phyloP scores from a whole-genome alignment of 345 rosid genomes.

The Acer negundo region DNA sequence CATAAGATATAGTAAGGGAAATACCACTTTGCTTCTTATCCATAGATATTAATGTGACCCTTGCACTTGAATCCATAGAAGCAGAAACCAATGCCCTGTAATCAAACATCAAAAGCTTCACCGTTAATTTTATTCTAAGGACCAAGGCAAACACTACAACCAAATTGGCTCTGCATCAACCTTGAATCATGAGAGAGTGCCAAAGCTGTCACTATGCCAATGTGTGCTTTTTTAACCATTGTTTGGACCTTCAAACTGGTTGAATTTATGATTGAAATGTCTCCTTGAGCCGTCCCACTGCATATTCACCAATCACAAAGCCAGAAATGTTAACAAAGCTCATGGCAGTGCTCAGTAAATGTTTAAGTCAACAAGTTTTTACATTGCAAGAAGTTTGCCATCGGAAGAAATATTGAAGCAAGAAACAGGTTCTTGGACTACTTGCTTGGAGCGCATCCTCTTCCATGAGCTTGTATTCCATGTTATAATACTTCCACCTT shows the following conservation, averaged over 20 bases:
- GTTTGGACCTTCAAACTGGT: slow-evolving; percentile 42
- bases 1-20: too few relatives aligned
- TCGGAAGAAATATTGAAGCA: slow-evolving; percentile 82
- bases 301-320: slow-evolving; percentile 26
- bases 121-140: not conserved
- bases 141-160: too few relatives aligned
- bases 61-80: slow-evolving; percentile 91
- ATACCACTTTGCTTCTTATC: slow-evolving; percentile 46
- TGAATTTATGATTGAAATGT: slow-evolving; percentile 59
- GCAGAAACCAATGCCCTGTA: slow-evolving; percentile 79
- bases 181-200: slow-evolving; percentile 89
- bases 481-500: slow-evolving; percentile 67
- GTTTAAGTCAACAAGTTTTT: slow-evolving; percentile 18
- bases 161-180: slow-evolving; percentile 31
- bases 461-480: slow-evolving; percentile 74
- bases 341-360: slow-evolving; percentile 5
- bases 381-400: slow-evolving; percentile 85
- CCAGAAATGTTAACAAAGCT: not conserved
- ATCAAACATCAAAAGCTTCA: slow-evolving; percentile 21
- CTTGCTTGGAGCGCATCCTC: slow-evolving; percentile 56
- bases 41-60: slow-evolving; percentile 56
- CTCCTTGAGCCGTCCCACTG: slow-evolving; percentile 80
- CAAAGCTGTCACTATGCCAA: slow-evolving; percentile 80
- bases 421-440: slow-evolving; percentile 52
- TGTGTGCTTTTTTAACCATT: slow-evolving; percentile 70